Evolutionary conservation across 345 rosid species (phyloP).

Genomic region (Combretum micranthum): DNA sequence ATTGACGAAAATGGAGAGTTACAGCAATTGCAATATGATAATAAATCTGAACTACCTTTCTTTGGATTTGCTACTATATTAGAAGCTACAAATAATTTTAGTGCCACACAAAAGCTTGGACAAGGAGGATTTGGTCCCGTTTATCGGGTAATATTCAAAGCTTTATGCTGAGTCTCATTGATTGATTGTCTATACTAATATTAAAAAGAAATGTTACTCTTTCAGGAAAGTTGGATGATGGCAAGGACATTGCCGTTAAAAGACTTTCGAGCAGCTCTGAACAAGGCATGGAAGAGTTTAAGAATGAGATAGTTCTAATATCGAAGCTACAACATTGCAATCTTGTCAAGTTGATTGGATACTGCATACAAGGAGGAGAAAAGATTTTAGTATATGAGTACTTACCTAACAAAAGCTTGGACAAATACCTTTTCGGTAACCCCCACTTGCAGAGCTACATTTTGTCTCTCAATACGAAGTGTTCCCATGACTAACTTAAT

Average conservation of each 20-base stretch:
- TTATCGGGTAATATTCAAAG: conserved; percentile 4
- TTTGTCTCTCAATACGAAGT: too few species aligned
- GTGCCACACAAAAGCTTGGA: conserved; percentile 4
- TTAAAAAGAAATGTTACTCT: too few species aligned
- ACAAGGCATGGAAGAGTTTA: conserved; percentile 55
- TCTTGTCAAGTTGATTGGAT: conserved; percentile 53
- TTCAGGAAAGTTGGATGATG: conserved; percentile 35
- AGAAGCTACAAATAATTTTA: conserved; percentile 6
- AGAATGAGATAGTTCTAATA: conserved; percentile 50
- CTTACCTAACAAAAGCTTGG: conserved; percentile 31
- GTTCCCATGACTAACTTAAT: too few species aligned
- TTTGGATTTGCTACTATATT: not conserved
- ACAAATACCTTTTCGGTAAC: conserved; percentile 20
- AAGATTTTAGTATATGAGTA: conserved; percentile 52
- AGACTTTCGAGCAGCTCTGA: conserved; percentile 45
- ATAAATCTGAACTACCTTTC: not conserved
- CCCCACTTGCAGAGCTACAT: too few species aligned
- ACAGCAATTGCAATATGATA: conserved; percentile 1
- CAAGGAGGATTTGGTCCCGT: conserved; percentile 12
- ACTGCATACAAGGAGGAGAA: conserved; percentile 52
- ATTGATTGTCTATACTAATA: not conserved
- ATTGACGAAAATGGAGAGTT: too few species aligned
- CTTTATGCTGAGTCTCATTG: not conserved
- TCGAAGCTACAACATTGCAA: conserved; percentile 60
- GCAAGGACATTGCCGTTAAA: conserved; percentile 52